Evolutionary conservation across 2,329 filamentous ascomycete species (phyloP), one percentile per base, ranked within the genome.

Genomic region (Daldinia sp.): DNA sequence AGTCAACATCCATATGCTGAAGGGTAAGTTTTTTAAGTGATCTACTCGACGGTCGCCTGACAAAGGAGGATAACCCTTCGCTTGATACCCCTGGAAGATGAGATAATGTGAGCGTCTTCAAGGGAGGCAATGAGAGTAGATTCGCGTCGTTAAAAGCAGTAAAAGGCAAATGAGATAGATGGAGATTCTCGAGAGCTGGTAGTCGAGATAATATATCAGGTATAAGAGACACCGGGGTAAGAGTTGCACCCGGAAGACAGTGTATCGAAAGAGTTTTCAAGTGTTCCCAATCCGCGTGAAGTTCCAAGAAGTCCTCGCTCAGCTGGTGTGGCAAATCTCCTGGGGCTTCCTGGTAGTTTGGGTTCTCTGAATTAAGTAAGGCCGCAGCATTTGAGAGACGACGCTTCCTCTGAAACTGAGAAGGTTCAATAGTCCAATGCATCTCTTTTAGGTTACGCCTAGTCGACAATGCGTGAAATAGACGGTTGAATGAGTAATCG

Each of bases 401-500:
- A 66, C 79, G 78, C 67, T 79, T 79, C 48, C 74, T 77, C 65
- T 84, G 82, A 3, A 72, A 74, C 12, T 76, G 74, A 3, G 78
- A 77, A 0, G 80, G 69, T 68, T 86, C 83, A 18, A 91, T 72
- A 15, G 88, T 79, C 89, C 89, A 91, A 42, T 85, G 82, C 80
- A 89, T 88, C 69, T 89, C 84, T 72, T 82, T 85, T 12, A 91
- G 79, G 12, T 85, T 84, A 26, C 74, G 76, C 28, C 89, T 81
- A 0, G 88, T 88, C 6, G 87, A 87, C 18, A 91, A 75, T 0
- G 89, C 88, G 67, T 91, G 85, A 63, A 87, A 85, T 9, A 89
- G 80, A 53, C 85, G 84, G 74, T 82, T 86, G 72, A 87, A 89
- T 1, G 83, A 81, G 76, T 89, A 86, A 61, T 86, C 81, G 74